Evolutionary conservation across 768 basidiomycete species (phyloP), one percentile per base, ranked within the genome.

Genomic region (Mycena crocata): DNA sequence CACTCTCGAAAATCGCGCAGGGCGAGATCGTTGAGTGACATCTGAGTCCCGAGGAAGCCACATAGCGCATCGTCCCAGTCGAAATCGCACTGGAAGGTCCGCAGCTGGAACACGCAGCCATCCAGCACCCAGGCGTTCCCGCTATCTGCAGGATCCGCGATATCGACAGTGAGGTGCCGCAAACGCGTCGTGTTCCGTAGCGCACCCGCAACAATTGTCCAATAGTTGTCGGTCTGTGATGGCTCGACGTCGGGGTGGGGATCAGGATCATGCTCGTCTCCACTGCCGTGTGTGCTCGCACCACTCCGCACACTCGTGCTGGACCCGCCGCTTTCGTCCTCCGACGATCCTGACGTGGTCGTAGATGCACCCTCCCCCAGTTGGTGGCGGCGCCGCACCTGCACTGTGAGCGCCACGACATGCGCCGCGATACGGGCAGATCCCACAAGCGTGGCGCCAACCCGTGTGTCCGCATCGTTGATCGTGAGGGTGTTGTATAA

Each of bases 21-120:
- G 63, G 79, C 85, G 28, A 90, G 80, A 66, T 89, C 87, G 64
- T 80, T 72, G 31, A 89, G 81, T 32, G 78, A 77, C 23, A 54
- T 65, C 71, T 90, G 89, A 0, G 77, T 73, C 54, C 83, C 81
- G 7, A 90, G 80, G 71, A 90, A 90, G 23, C 79, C 73, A 45
- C 86, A 78, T 34, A 92, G 86, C 65, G 83, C 72, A 19, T 67
- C 63, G 71, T 90, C 89, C 90, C 90, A 92, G 65, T 85, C 82
- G 45, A 92, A 81, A 73, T 91, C 90, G 72, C 89, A 90, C 68
- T 88, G 86, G 64, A 92, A 89, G 21, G 80, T 82, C 35, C 78
- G 83, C n/a, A 92, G 86, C 34, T 78, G 85, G 70, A 91, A 91
- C 0, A 77, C 74, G 63, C 82, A 84, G 2, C 74, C 77, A 5